A percentile compares a stretch with the other conserved stretches of the same genome.
phyloP scores from a whole-genome alignment of 441 rosid species.

The Eugenia klotzschiana region DNA sequence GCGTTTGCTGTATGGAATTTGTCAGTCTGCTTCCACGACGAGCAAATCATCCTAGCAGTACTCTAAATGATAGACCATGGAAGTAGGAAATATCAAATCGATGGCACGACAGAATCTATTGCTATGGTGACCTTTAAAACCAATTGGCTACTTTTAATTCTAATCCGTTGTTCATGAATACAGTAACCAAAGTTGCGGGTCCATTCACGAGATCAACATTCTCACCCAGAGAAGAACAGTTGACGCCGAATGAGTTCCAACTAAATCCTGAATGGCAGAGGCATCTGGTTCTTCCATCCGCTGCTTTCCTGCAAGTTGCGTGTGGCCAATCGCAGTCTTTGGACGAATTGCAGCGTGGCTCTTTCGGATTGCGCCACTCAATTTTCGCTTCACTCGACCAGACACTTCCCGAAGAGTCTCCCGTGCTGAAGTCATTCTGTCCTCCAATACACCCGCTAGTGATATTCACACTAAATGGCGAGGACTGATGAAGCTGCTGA shows the following conservation, averaged over 20 bases:
- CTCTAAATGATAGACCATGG: background rate
- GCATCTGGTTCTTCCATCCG: background rate
- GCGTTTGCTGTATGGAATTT: fast-evolving
- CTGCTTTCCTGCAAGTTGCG: background rate
- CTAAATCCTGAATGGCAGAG: background rate
- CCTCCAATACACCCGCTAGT: background rate
- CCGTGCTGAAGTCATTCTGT: background rate
- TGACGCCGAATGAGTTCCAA: background rate
- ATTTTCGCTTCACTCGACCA: fast-evolving
- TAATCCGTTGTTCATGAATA: background rate
- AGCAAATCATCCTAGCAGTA: background rate
- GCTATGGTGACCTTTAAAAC: background rate
- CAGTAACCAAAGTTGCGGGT: background rate
- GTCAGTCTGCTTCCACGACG: background rate
- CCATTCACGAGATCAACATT: background rate
- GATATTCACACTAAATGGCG: background rate
- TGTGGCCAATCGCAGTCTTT: background rate
- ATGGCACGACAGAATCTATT: background rate
- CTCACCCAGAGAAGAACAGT: background rate
- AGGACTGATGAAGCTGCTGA: background rate
- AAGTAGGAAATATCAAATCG: background rate
- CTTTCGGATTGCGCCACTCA: background rate
- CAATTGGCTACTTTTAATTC: background rate
- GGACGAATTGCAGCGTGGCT: background rate
- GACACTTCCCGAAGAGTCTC: background rate